Conservation (phyloP, 2,329 filamentous ascomycete genomes). For the Talaromyces sp. region DNA sequence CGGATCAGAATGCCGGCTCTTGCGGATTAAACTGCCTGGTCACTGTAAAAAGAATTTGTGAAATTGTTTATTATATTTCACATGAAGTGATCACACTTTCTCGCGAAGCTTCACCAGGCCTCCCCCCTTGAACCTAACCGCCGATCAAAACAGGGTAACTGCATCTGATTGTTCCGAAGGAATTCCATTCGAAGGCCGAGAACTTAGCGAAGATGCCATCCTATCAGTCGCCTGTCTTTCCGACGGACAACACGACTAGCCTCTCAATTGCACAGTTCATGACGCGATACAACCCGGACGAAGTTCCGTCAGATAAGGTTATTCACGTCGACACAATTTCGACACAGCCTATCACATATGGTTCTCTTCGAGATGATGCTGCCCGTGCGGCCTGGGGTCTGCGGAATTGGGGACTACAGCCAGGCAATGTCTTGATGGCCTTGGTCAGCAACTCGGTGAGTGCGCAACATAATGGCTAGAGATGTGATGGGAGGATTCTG, state of each 20-base stretch:
- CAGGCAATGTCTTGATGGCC: constrained; percentile 23
- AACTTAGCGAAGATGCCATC: neutral
- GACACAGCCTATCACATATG: constrained; percentile 25
- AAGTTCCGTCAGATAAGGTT: constrained; percentile 22
- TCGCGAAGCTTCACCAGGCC: neutral
- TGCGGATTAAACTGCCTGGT: neutral
- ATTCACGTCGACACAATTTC: constrained; percentile 27
- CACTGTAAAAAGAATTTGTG: neutral
- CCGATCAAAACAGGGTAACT: neutral
- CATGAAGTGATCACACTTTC: neutral
- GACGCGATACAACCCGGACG: constrained; percentile 26
- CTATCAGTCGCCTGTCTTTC: neutral
- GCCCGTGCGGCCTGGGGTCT: constrained; percentile 25
- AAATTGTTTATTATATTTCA: neutral
- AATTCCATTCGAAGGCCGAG: neutral
- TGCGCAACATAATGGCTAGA: neutral
- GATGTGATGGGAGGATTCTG: neutral
- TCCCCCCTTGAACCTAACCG: neutral
- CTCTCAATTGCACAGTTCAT: constrained; percentile 26
- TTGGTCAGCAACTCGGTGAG: constrained; percentile 25
- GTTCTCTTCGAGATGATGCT: constrained; percentile 24
- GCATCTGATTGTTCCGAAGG: neutral
- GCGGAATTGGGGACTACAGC: constrained; percentile 21
- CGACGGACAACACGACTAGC: neutral
- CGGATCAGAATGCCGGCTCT: neutral